These are phyloP conservation scores for Aureobasidium zeae DNA, from an alignment of 2,329 filamentous ascomycete genomes.

Conservation along the genomic window DNA sequence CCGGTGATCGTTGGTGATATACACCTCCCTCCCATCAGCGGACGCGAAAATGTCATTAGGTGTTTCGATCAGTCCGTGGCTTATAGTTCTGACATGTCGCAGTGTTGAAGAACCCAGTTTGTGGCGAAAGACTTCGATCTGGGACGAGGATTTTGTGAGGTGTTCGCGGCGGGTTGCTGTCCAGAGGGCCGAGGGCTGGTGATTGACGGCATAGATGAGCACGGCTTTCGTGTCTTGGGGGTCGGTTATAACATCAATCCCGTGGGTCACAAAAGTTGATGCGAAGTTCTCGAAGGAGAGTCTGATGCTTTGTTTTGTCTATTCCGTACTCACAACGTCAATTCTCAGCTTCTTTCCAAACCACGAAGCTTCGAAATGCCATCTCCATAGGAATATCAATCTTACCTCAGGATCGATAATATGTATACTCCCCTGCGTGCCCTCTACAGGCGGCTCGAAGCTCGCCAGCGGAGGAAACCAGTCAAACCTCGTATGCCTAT, in stretches of 20 bases:
- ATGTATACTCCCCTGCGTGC: constrained; percentile 40
- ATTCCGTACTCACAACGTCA: neutral
- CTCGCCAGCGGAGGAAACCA: constrained; percentile 46
- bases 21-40: constrained; percentile 41
- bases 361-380: too few relatives aligned
- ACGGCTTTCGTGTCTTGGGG: constrained; percentile 36
- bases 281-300: constrained; percentile 45
- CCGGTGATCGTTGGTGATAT: constrained; percentile 53
- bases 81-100: constrained; percentile 45
- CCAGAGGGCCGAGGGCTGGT: constrained; percentile 43
- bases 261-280: constrained; percentile 49
- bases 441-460: constrained; percentile 33
- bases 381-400: neutral
- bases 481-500: constrained; percentile 33
- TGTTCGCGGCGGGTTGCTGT: constrained; percentile 18
- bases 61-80: constrained; percentile 45
- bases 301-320: constrained; percentile 34
- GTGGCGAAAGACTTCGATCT: constrained; percentile 51
- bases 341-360: neutral
- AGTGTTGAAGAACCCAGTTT: constrained; percentile 34
- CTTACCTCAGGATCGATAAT: constrained; percentile 46
- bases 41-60: constrained; percentile 50
- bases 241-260: constrained; percentile 51
- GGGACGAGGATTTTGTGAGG: constrained; percentile 32
- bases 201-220: constrained; percentile 54